Evolutionary conservation across 1,284 basidiomycete species (phyloP).

Genomic region (Porogramme epimiltina): DNA sequence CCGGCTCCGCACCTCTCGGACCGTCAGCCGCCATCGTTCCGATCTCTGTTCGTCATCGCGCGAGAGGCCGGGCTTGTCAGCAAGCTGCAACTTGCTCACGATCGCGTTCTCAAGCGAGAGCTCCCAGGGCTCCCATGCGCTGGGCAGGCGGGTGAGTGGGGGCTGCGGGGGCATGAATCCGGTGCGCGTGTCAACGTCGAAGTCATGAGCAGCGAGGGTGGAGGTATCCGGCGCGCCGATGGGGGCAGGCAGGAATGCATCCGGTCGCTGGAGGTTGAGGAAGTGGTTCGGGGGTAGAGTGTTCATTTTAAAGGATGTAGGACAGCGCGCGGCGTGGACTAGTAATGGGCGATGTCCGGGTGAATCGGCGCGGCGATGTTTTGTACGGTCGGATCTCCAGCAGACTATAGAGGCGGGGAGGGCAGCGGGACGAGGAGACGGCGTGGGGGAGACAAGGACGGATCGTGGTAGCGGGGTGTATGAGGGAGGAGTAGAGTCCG

Average conservation of each 20-base stretch:
- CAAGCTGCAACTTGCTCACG: conserved; percentile 54
- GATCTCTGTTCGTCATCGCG: conserved; percentile 47
- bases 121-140: conserved; percentile 77
- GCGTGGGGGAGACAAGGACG: too few relatives aligned
- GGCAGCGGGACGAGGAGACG: too few relatives aligned
- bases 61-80: conserved; percentile 46
- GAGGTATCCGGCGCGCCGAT: conserved; percentile 70
- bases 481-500: too few relatives aligned
- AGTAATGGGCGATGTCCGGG: too few relatives aligned
- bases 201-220: conserved; percentile 90
- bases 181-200: conserved; percentile 89
- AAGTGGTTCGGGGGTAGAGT: conserved; percentile 59
- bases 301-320: conserved; percentile 20
- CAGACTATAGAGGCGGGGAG: too few relatives aligned
- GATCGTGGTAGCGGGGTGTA: too few relatives aligned
- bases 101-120: conserved; percentile 53
- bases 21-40: conserved; percentile 61
- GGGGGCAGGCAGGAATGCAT: conserved; percentile 38
- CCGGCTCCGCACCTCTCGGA: conserved; percentile 54
- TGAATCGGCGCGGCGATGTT: too few relatives aligned
- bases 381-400: too few relatives aligned
- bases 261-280: conserved; percentile 63
- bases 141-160: conserved; percentile 66
- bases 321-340: too few relatives aligned
- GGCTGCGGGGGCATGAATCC: conserved; percentile 90